A percentile compares a stretch with the other conserved stretches of the same genome.
These are phyloP conservation scores for Prototheca cutis DNA, from an alignment of 163 green algal species.

Conservation along the genomic window DNA sequence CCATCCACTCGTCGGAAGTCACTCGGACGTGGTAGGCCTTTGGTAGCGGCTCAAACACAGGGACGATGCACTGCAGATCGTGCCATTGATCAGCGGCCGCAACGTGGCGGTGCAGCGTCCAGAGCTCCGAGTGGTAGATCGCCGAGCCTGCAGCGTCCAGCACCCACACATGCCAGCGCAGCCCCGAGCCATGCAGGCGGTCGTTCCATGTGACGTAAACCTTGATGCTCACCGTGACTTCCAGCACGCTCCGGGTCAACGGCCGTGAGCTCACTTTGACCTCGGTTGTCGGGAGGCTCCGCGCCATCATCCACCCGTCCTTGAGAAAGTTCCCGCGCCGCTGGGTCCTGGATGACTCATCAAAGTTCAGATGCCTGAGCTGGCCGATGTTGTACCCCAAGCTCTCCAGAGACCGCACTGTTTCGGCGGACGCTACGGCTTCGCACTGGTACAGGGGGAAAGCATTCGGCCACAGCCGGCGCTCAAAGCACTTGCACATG, in stretches of 20 bases:
- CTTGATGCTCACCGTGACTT: constrained; percentile 66
- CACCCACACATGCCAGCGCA: constrained; percentile 80
- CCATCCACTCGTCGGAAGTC: constrained; percentile 72
- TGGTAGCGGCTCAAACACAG: constrained; percentile 88
- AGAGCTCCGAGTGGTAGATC: constrained; percentile 79
- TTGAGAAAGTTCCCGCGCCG: too few species aligned
- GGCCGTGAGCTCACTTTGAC: too few species aligned
- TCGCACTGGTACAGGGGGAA: constrained; percentile 89
- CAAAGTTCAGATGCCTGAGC: too few species aligned
- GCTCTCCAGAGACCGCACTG: too few species aligned
- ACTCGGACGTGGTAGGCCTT: constrained; percentile 32
- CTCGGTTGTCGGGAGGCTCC: too few species aligned
- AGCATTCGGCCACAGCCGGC: constrained; percentile 60
- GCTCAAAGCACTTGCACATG: constrained; percentile 72
- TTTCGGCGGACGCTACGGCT: too few species aligned
- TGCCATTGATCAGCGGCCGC: constrained; percentile 43
- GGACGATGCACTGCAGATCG: constrained; percentile 84
- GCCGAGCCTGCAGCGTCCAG: constrained; percentile 84
- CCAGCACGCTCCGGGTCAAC: constrained; percentile 87
- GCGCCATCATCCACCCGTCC: too few species aligned
- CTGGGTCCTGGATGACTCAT: too few species aligned
- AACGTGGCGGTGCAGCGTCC: constrained; percentile 75
- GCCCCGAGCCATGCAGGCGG: constrained; percentile 28
- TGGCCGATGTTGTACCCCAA: too few species aligned
- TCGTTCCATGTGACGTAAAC: constrained; percentile 70